Conservation (phyloP, 1,139 yeast species). For the Geotrichum phurueaensis region DNA sequence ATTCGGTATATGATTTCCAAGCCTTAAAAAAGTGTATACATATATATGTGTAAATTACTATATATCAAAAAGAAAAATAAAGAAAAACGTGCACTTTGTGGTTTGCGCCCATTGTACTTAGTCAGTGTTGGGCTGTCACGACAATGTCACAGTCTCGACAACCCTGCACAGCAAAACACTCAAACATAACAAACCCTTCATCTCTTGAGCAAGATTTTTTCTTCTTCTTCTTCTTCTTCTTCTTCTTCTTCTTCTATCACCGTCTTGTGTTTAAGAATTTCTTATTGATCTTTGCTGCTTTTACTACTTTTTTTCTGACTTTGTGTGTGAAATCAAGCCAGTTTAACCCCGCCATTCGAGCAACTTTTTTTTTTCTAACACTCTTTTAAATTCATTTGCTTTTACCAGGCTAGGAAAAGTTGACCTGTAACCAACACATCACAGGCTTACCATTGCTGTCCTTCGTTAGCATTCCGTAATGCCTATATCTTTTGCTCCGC, state of each 20-base stretch:
- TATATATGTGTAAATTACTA: too few species aligned
- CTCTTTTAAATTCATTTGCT: neutral
- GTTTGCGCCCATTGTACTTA: neutral
- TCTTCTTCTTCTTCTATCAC: neutral
- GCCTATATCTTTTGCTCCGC: conserved; percentile 24
- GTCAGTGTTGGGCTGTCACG: neutral
- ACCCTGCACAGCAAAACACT: neutral
- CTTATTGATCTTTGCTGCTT: too few species aligned
- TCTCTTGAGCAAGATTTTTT: neutral
- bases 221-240: neutral
- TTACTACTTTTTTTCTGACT: neutral
- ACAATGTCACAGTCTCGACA: neutral
- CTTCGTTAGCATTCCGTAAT: neutral
- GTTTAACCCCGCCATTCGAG: neutral
- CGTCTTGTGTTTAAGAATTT: neutral
- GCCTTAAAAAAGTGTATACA: too few species aligned
- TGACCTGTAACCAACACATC: neutral
- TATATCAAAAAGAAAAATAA: too few species aligned
- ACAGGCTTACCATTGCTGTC: too few species aligned
- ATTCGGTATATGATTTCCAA: neutral
- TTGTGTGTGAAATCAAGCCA: neutral
- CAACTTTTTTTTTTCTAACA: neutral
- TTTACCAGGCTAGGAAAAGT: neutral
- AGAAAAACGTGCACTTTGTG: neutral
- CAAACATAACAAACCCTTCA: neutral